Conservation (phyloP, 352 stramenopile species). For the Globisporangium acanthophoron region DNA sequence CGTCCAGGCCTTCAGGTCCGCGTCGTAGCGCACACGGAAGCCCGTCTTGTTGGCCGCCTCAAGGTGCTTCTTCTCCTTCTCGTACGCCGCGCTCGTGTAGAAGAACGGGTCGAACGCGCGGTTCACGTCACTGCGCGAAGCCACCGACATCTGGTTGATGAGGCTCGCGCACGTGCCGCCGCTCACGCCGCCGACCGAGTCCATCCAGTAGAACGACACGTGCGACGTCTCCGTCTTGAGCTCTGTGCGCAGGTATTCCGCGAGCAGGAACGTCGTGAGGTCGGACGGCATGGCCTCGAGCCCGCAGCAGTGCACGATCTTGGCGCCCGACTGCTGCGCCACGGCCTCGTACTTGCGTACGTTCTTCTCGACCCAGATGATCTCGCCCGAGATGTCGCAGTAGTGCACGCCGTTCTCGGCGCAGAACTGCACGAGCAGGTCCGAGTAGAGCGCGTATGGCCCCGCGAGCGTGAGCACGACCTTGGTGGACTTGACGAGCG, state of each 20-base stretch:
- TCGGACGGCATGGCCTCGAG: slow-evolving; percentile 83
- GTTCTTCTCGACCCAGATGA: slow-evolving; percentile 71
- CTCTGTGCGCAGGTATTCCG: slow-evolving; percentile 39
- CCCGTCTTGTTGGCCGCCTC: slow-evolving; percentile 15
- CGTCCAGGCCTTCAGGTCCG: slow-evolving; percentile 40
- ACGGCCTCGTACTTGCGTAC: slow-evolving; percentile 40
- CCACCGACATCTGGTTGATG: slow-evolving; percentile 21
- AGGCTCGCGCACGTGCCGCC: slow-evolving; percentile 43
- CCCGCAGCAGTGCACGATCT: slow-evolving; percentile 78
- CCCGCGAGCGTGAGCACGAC: slow-evolving; percentile 72
- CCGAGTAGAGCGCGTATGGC: slow-evolving; percentile 76
- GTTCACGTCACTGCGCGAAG: slow-evolving; percentile 9
- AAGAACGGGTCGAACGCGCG: slow-evolving; percentile 31
- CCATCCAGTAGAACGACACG: slow-evolving; percentile 31
- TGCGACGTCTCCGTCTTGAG: slow-evolving; percentile 13
- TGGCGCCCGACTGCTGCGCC: slow-evolving; percentile 55
- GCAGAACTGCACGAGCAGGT: slow-evolving; percentile 67
- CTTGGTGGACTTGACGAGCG: slow-evolving; percentile 60
- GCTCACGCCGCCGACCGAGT: slow-evolving; percentile 23
- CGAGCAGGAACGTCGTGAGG: slow-evolving; percentile 53
- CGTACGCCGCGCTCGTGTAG: slow-evolving; percentile 22
- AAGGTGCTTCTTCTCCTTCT: slow-evolving; percentile 16
- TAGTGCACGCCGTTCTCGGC: slow-evolving; percentile 86
- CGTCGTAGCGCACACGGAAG: slow-evolving; percentile 37
- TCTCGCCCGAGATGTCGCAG: slow-evolving; percentile 88